Evolutionary conservation across 1,139 yeast species (phyloP).

Genomic region (Sugiyamaella paludigena): DNA sequence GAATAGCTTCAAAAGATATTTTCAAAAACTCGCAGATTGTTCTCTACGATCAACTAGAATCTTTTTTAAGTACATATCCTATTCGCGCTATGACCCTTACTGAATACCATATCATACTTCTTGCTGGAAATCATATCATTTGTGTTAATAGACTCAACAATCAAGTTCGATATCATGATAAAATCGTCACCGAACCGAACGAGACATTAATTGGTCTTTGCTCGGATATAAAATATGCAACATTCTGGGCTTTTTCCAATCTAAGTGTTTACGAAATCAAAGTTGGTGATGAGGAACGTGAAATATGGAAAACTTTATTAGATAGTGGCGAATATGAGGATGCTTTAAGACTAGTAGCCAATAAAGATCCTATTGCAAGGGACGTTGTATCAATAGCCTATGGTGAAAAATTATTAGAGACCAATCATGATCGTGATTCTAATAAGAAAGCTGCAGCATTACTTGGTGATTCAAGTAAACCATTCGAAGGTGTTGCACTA

Average conservation of each 20-base stretch:
- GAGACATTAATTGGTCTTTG: slow-evolving; percentile 55
- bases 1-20: slow-evolving; percentile 22
- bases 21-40: slow-evolving; percentile 41
- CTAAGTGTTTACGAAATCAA: slow-evolving; percentile 58
- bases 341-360: slow-evolving; percentile 53
- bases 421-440: slow-evolving; percentile 22
- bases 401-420: slow-evolving; percentile 52
- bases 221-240: slow-evolving; percentile 53
- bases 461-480: slow-evolving; percentile 62
- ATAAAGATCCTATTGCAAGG: slow-evolving; percentile 42
- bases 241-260: slow-evolving; percentile 61
- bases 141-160: slow-evolving; percentile 53
- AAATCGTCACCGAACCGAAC: slow-evolving; percentile 36
- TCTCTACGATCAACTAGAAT: slow-evolving; percentile 43
- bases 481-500: slow-evolving; percentile 70
- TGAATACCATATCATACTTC: slow-evolving; percentile 51
- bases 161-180: slow-evolving; percentile 44
- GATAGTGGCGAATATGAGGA: slow-evolving; percentile 61
- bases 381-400: slow-evolving; percentile 62
- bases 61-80: slow-evolving; percentile 30
- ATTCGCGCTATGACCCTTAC: slow-evolving; percentile 47
- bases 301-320: slow-evolving; percentile 74
- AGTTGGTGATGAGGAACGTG: slow-evolving; percentile 63
- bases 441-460: slow-evolving; percentile 56
- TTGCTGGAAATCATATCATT: slow-evolving; percentile 45